A percentile compares a stretch with the other conserved stretches of the same genome.
Conservation (phyloP, 108 stramenopile genomes). For the Nitzschia putrida region DNA sequence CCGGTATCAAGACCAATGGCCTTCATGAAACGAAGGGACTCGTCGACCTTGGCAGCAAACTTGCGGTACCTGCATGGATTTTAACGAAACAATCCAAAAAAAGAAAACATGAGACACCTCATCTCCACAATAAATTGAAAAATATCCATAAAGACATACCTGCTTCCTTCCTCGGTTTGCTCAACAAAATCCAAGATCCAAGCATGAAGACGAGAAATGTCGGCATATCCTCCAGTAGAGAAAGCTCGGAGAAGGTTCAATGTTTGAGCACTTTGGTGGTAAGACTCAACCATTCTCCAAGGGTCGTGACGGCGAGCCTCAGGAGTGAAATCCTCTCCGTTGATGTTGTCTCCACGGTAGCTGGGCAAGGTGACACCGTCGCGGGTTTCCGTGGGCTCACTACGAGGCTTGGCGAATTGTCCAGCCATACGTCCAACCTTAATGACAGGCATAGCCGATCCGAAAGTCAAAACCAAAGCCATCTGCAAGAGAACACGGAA, state of each 20-base stretch:
- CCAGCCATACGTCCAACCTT: conserved; percentile 98
- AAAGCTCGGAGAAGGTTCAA: conserved; percentile 96
- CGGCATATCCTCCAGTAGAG: conserved; percentile 94
- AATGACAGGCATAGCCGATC: conserved; percentile 92
- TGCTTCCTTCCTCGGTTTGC: conserved; percentile 85
- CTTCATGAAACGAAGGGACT: conserved; percentile 95
- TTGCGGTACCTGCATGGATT: conserved; percentile 67
- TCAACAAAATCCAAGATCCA: conserved; percentile 99
- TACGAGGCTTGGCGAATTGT: conserved; percentile 97
- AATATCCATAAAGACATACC: conserved; percentile 53
- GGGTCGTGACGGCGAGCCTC: conserved; percentile 91
- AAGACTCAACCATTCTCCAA: conserved; percentile 81
- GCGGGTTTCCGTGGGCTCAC: conserved; percentile 85
- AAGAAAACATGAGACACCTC: neutral
- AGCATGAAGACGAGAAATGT: conserved; percentile 92
- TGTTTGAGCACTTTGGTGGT: conserved; percentile 94
- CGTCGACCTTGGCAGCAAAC: conserved; percentile 91
- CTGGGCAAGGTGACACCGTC: conserved; percentile 85
- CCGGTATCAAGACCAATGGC: conserved; percentile 94
- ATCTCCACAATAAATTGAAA: neutral
- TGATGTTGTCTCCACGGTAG: conserved; percentile 98
- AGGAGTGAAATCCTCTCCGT: conserved; percentile 88
- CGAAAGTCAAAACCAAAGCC: conserved; percentile 95
- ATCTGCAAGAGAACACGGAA: conserved; percentile 93
- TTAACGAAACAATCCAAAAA: neutral